Conservation (phyloP, 2,329 filamentous ascomycete species). For the Clonostachys rhizophaga region DNA sequence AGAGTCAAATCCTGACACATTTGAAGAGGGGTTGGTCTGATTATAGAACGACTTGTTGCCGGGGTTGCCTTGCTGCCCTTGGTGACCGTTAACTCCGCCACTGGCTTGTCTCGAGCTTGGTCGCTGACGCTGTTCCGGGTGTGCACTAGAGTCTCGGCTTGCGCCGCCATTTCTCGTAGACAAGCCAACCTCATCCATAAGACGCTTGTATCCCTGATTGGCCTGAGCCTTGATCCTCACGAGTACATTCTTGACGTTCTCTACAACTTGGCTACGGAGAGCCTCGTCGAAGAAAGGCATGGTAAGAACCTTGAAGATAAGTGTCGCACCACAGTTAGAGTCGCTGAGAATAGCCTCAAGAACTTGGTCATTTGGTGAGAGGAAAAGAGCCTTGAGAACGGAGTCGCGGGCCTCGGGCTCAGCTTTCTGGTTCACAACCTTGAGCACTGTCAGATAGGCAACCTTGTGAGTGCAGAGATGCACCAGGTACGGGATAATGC, state of each 20-base stretch:
- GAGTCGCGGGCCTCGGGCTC: slow-evolving; percentile 89
- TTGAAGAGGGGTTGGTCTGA: slow-evolving; percentile 34
- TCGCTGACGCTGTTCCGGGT: slow-evolving; percentile 45
- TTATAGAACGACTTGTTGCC: slow-evolving; percentile 45
- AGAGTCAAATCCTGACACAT: slow-evolving; percentile 42
- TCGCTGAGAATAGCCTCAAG: slow-evolving; percentile 89
- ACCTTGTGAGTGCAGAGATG: slow-evolving; percentile 98
- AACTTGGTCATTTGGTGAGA: slow-evolving; percentile 79
- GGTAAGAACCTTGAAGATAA: slow-evolving; percentile 98
- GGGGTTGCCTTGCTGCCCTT: slow-evolving; percentile 31
- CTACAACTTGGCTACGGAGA: slow-evolving; percentile 81
- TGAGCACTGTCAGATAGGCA: slow-evolving; percentile 92
- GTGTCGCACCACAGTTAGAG: slow-evolving; percentile 84
- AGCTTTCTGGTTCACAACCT: slow-evolving; percentile 97
- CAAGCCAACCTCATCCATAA: slow-evolving; percentile 97
- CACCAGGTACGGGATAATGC: slow-evolving; percentile 87
- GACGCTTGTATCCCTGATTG: slow-evolving; percentile 91
- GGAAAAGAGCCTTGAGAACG: slow-evolving; percentile 88
- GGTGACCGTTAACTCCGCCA: slow-evolving; percentile 28
- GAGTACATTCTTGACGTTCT: slow-evolving; percentile 87
- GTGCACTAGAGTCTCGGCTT: slow-evolving; percentile 29
- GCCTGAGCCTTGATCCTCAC: slow-evolving; percentile 89
- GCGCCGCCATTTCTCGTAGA: slow-evolving; percentile 56
- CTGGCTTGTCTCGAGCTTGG: slow-evolving; percentile 51
- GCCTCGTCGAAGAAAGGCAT: slow-evolving; percentile 95